A percentile compares a stretch with the other conserved stretches of the same genome.
These are phyloP conservation scores for Fulvia fulva DNA, from an alignment of 2,329 filamentous ascomycete species.

Conservation along the genomic window DNA sequence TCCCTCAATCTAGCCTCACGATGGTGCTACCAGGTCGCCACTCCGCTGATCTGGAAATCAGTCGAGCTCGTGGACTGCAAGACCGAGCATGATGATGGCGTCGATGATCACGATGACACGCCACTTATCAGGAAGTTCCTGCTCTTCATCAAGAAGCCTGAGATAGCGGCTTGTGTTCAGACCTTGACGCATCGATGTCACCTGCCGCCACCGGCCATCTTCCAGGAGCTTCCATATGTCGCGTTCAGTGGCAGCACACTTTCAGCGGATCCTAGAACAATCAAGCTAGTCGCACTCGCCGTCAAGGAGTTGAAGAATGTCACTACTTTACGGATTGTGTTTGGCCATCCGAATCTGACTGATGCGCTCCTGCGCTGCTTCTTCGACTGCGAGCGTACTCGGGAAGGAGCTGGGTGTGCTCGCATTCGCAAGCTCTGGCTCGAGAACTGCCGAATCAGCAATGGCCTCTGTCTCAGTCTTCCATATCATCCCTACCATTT, in stretches of 20 bases:
- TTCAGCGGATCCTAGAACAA: conserved; percentile 39
- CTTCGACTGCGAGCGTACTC: conserved; percentile 28
- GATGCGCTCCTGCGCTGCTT: conserved; percentile 39
- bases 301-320: conserved; percentile 41
- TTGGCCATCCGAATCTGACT: conserved; percentile 42
- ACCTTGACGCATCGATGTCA: conserved; percentile 45
- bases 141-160: conserved; percentile 36
- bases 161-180: conserved; percentile 42
- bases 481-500: conserved; percentile 18
- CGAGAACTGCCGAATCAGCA: conserved; percentile 40
- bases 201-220: conserved; percentile 43
- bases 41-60: conserved; percentile 39
- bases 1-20: conserved; percentile 34
- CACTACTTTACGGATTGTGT: conserved; percentile 42
- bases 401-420: conserved; percentile 24
- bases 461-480: conserved; percentile 18
- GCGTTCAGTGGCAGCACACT: conserved; percentile 39
- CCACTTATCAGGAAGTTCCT: conserved; percentile 42
- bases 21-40: conserved; percentile 36
- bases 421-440: conserved; percentile 44
- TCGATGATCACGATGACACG: conserved; percentile 40
- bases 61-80: conserved; percentile 41
- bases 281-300: conserved; percentile 38
- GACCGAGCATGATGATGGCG: conserved; percentile 23
- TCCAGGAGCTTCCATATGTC: conserved; percentile 40